Evolutionary conservation across 2,329 filamentous ascomycete species (phyloP), one percentile per base, ranked within the genome.

Genomic region (Fusarium abutilonis): DNA sequence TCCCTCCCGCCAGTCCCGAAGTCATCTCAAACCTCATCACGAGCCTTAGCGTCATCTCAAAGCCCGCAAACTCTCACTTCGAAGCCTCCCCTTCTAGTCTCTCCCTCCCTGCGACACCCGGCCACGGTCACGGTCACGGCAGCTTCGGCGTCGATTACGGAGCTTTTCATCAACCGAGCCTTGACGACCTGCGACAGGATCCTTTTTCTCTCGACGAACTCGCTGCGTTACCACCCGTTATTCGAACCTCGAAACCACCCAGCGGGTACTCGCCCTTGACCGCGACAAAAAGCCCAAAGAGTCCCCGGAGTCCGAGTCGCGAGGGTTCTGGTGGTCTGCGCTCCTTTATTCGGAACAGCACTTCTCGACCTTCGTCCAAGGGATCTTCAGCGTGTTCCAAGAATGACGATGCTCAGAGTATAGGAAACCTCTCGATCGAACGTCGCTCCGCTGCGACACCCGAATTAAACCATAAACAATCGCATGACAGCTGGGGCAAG

Each of bases 171-270:
- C 78, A 82, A 42, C 78, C 83, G 5, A 77, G 80, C 15, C 77
- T 81, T 29, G 80, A 81, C 48, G 80, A 85, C 15, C 70, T 82
- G 11, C 71, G 79, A 40, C 79, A 84, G 44, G 79, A 82, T 32
- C 69, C 69, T 39, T 68, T 79, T 6, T 79, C 82, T 10, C 75
- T 88, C 63, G 83, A 88, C 76, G 84, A 89, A 51, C 77, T 88
- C 40, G 82, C 86, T 28, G 86, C 86, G 19, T 79, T 80, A 43
- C 79, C 92, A 11, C 92, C 93, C 15, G 85, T 94, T 51, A 85
- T 96, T 68, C 88, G 89, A 63, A 96, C 93, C 29, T 86, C 92
- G 29, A 93, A 93, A 74, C 89, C 89, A 8, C 91, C 91, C 1
- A 92, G 90, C 46, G 91, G 90, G 50, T 86, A 88, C 69, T 93